A percentile compares a stretch with the other conserved stretches of the same genome.
These are phyloP conservation scores for Sphagnum fallax DNA, from an alignment of 228 moss, liverwort and hornwort species.

Conservation along the genomic window DNA sequence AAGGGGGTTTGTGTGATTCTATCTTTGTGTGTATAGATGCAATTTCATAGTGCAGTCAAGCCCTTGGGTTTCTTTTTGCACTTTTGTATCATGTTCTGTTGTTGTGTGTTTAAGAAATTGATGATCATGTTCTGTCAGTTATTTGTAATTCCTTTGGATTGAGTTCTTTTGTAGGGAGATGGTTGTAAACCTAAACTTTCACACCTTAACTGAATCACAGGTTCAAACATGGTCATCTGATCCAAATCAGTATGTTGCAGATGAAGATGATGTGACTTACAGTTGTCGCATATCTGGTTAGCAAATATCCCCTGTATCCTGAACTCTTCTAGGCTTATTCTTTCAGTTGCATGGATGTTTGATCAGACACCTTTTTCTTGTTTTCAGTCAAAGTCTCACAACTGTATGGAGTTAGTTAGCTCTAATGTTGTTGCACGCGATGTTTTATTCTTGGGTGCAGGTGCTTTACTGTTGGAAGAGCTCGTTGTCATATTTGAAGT, in stretches of 20 bases:
- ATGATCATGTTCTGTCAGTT: neutral
- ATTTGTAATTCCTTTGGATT: neutral
- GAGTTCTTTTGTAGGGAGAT: neutral
- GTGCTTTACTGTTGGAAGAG: conserved; percentile 80
- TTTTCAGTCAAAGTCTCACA: neutral
- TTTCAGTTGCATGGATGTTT: neutral
- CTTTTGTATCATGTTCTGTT: neutral
- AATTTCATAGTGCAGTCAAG: neutral
- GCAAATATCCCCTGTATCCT: neutral
- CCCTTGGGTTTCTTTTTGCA: neutral
- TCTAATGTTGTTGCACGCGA: neutral
- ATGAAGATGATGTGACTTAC: conserved; percentile 93
- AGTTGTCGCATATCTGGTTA: conserved; percentile 95
- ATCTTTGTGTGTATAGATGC: too few species aligned
- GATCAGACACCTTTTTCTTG: neutral
- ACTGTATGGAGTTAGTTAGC: neutral
- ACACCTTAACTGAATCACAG: conserved; percentile 9
- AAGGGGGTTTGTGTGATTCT: too few species aligned
- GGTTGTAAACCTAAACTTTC: neutral
- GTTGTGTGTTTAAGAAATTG: neutral
- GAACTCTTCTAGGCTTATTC: neutral
- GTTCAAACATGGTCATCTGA: conserved; percentile 94
- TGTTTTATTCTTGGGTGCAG: conserved; percentile 17
- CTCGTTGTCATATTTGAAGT: conserved; percentile 60
- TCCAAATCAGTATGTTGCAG: conserved; percentile 93